Evolutionary conservation across 1,284 basidiomycete genomes (phyloP), one percentile per base, ranked within the genome.

Genomic region (Naganishia sp.): DNA sequence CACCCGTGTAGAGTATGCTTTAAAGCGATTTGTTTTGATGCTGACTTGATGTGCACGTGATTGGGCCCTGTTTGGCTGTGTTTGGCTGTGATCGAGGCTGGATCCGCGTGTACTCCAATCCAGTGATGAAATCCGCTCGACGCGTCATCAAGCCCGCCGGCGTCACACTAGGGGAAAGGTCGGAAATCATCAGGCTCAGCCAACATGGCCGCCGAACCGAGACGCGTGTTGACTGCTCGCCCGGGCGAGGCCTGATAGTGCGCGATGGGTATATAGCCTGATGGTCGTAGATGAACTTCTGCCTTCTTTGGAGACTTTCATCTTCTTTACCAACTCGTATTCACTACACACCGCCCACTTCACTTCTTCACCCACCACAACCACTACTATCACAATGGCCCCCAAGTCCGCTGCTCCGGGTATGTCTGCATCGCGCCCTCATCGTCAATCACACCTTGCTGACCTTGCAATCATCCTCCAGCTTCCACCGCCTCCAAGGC

Each of bases 401-500:
- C 77, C 79, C 75, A 80, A 79, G 71, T 76, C 77, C 65, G 60
- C 75, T 68, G 77, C 76, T 74, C 77, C 77, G 71, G 78, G 79
- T 77, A 81, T 80, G 77, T 81, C 73, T 75, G 41, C 41, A 52
- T 61, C n/a, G 2, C 41, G 32, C 35, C 35, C 35, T 63, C 42
- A 39, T 25, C 57, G 23, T 25, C 18, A 6, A 23, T 46, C 21
- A 7, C 47, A 21, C 49, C n/a, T 31, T 53, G 47, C 46, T 57
- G 39, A 43, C 57, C 15, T 49, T 13, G 21, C 28, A 52, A 47
- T 51, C 51, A 17, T 43, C 62, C 3, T 42, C 53, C 62, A 63
- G 71, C 72, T 58, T 75, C 73, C 66, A 72, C 73, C 61, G 88
- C 88, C 71, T 88, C 87, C 73, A 91, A 91, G 81, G 89, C 87